These are phyloP conservation scores for Bacidia rubella DNA, from an alignment of 495 filamentous ascomycete species.

Conservation along the genomic window DNA sequence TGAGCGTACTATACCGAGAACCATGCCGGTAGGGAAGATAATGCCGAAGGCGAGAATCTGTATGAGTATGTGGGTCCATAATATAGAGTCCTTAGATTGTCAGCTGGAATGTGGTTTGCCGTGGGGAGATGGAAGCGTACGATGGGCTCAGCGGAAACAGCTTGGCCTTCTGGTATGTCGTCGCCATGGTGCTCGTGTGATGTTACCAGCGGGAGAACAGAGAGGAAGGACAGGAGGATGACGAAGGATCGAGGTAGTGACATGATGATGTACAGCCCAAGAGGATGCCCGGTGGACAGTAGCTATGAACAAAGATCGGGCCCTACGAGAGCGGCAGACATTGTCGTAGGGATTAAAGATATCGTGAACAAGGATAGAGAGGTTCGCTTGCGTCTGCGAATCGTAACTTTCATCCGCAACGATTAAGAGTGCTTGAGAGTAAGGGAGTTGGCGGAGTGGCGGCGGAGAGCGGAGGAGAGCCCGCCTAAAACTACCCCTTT, in stretches of 20 bases:
- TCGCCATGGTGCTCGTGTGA: conserved; percentile 64
- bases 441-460: neutral
- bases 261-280: conserved; percentile 3
- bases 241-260: too few species aligned
- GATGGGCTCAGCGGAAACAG: conserved; percentile 71
- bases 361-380: neutral
- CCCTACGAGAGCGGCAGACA: neutral
- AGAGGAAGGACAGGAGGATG: conserved; percentile 14
- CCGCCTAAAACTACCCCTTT: neutral
- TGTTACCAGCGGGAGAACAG: conserved; percentile 24
- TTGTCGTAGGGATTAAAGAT: neutral
- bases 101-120: conserved; percentile 3
- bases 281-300: too few species aligned
- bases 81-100: conserved; percentile 51
- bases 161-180: conserved; percentile 60
- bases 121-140: conserved; percentile 34
- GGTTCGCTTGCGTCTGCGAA: neutral
- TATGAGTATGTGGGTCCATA: conserved; percentile 92
- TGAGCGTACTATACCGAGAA: conserved; percentile 82
- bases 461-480: neutral
- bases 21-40: conserved; percentile 90
- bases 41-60: conserved; percentile 80
- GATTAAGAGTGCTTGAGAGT: neutral
- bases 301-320: too few species aligned
- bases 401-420: neutral